A percentile compares a stretch with the other conserved stretches of the same genome.
Conservation (phyloP, 2,329 filamentous ascomycete species). For the Penicillium griseofulvum region DNA sequence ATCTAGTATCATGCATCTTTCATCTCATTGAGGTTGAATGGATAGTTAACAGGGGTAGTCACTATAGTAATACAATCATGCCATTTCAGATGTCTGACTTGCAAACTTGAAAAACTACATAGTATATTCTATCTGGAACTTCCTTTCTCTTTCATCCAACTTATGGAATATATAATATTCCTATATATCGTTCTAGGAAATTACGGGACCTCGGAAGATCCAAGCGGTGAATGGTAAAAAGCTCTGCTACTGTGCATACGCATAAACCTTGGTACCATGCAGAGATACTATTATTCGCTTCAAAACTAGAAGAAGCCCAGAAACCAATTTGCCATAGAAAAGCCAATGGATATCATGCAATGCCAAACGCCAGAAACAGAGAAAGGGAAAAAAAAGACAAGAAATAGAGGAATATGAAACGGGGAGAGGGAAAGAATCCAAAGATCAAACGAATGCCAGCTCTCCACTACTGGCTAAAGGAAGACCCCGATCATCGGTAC, state of each 20-base stretch:
- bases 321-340: constrained; percentile 13
- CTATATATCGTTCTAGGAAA: background rate
- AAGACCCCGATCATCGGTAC: constrained; percentile 15
- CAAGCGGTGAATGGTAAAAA: background rate
- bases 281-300: background rate
- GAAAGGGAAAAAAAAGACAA: background rate
- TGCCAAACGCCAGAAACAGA: constrained; percentile 19
- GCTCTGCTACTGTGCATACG: background rate
- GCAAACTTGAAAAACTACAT: too few relatives aligned
- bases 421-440: background rate
- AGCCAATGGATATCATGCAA: constrained; percentile 29
- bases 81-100: background rate
- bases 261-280: background rate
- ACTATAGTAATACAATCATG: background rate
- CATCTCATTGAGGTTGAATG: background rate
- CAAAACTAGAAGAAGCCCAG: constrained; percentile 5
- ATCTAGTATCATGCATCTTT: background rate
- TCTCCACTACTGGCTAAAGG: constrained; percentile 26
- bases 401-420: background rate
- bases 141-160: background rate
- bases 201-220: background rate
- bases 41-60: background rate
- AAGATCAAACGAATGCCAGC: constrained; percentile 23
- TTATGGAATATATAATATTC: background rate
- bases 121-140: too few relatives aligned